Evolutionary conservation across 441 rosid genomes (phyloP).

Genomic region (Sinapis alba): DNA sequence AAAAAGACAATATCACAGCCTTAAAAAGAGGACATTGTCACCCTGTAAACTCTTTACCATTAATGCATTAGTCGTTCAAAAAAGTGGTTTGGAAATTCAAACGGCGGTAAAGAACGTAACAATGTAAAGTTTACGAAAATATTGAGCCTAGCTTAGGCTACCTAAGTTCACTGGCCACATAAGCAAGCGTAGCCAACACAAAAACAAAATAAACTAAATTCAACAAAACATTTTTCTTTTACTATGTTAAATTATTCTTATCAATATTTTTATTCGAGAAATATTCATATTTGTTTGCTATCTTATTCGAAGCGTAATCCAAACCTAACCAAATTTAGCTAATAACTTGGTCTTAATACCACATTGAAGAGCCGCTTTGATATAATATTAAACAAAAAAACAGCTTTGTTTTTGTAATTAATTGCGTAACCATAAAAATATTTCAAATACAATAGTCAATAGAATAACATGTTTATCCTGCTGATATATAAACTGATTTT

Average conservation of each 20-base stretch:
- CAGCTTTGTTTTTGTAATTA: background rate
- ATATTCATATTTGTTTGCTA: slow-evolving; percentile 2
- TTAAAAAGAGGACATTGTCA: too few species aligned
- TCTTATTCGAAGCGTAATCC: slow-evolving; percentile 10
- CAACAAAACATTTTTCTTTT: background rate
- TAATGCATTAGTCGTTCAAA: too few species aligned
- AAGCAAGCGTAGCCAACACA: background rate
- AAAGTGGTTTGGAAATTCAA: too few species aligned
- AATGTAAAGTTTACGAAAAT: too few species aligned
- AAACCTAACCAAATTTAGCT: slow-evolving; percentile 12
- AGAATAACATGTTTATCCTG: slow-evolving; percentile 10
- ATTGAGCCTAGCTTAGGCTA: slow-evolving; percentile 16
- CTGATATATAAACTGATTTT: slow-evolving; percentile 5
- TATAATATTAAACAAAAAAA: background rate
- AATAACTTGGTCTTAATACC: slow-evolving; percentile 29
- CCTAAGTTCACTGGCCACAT: background rate
- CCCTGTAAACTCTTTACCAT: too few species aligned
- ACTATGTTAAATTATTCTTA: background rate
- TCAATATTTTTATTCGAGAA: too few species aligned
- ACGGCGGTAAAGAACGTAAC: too few species aligned
- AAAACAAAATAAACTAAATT: background rate
- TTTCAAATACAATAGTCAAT: slow-evolving; percentile 15
- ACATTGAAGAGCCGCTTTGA: slow-evolving; percentile 29
- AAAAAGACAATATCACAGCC: too few species aligned
- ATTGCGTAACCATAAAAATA: background rate